phyloP scores from a whole-genome alignment of 2,329 filamentous ascomycete genomes.

The Pestalotiopsis sp. region DNA sequence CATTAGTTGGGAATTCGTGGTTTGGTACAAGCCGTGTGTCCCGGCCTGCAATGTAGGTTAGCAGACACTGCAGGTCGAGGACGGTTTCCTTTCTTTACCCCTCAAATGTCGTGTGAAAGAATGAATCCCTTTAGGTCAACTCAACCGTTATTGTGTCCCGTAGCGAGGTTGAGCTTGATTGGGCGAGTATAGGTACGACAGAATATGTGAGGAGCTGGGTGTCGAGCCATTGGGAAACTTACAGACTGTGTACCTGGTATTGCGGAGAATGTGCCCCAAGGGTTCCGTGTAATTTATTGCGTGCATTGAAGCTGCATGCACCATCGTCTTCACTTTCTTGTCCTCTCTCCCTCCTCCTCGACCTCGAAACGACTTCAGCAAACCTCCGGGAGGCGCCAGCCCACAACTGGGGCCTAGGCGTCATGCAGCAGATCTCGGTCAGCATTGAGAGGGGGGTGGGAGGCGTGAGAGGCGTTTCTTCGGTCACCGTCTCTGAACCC shows the following conservation, averaged over 20 bases:
- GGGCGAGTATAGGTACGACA: not conserved
- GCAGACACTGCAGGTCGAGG: too few relatives aligned
- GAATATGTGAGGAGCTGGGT: not conserved
- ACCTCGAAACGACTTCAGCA: not conserved
- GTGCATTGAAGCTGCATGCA: slow-evolving; percentile 7
- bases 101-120: not conserved
- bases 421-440: slow-evolving; percentile 10
- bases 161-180: not conserved
- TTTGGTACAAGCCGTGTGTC: not conserved
- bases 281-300: slow-evolving; percentile 8
- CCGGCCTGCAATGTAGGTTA: not conserved
- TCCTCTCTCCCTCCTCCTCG: not conserved
- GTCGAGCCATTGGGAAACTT: not conserved
- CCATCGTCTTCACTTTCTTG: not conserved
- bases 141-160: not conserved
- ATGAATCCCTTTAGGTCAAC: not conserved
- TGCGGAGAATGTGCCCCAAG: not conserved
- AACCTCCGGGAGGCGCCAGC: not conserved
- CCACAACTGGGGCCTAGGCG: not conserved
- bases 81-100: not conserved
- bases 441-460: not conserved
- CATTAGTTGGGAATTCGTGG: not conserved
- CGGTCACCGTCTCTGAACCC: not conserved
- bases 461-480: not conserved
- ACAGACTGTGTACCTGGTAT: not conserved